A percentile compares a stretch with the other conserved stretches of the same genome.
Conservation (phyloP, 176 grass and related monocot species). For the Oryza meridionalis region DNA sequence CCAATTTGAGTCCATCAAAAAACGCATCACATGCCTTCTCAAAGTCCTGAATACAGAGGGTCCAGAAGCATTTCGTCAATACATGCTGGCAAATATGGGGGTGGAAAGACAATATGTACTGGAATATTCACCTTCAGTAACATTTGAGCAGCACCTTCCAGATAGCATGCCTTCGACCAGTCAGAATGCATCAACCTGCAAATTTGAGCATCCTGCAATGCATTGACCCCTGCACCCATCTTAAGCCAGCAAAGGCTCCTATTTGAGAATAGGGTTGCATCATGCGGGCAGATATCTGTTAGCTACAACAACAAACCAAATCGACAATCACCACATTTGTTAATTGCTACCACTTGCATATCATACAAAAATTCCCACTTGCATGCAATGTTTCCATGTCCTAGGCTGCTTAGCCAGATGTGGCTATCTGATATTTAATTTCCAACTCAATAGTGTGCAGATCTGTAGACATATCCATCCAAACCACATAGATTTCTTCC, state of each 20-base stretch:
- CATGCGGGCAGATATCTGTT: background rate
- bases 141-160: slow-evolving; percentile 46
- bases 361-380: too few relatives aligned
- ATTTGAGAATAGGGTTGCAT: slow-evolving; percentile 42
- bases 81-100: too few relatives aligned
- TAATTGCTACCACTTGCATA: background rate
- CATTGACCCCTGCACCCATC: slow-evolving; percentile 30
- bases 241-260: slow-evolving; percentile 50
- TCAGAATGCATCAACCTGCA: slow-evolving; percentile 20
- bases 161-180: slow-evolving; percentile 53
- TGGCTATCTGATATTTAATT: too few relatives aligned
- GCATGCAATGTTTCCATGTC: too few relatives aligned
- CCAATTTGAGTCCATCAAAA: background rate
- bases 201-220: slow-evolving; percentile 43
- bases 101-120: too few relatives aligned
- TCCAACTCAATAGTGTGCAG: too few relatives aligned
- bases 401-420: too few relatives aligned
- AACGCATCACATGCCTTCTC: slow-evolving; percentile 5
- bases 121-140: slow-evolving; percentile 43
- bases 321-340: background rate
- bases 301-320: slow-evolving; percentile 33
- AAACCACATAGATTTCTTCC: too few relatives aligned
- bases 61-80: background rate
- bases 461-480: too few relatives aligned
- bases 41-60: background rate